Evolutionary conservation across 2,329 filamentous ascomycete genomes (phyloP), one percentile per base, ranked within the genome.

Genomic region (Colletotrichum scovillei): DNA sequence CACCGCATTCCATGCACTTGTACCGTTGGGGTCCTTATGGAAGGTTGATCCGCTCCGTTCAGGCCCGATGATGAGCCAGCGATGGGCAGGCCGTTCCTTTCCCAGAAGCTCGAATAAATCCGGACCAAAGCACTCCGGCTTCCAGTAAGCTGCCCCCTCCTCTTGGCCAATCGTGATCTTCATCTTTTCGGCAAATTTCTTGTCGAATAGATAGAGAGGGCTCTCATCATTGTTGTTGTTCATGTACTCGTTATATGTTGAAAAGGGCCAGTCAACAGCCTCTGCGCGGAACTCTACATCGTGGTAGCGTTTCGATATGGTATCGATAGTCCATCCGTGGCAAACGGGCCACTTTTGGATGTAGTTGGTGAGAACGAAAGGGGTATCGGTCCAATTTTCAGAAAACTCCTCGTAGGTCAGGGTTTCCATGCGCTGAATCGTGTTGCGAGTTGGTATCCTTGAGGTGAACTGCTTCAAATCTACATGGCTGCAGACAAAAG

Each of bases 41-140:
- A 98, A 98, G 5, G 95, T 98, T 76, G 94, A 97, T 35, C 96
- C 96, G 79, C 94, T 97, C 71, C 95, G 88, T 75, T 92, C 91
- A 0, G 96, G 95, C 0, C 96, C 95, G 76, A 98, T 89, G 78
- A 98, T 98, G 74, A 98, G 88, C 97, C 96, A 98, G 73, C 95
- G 91, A 79, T 95, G 92, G 75, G 97, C 95, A 2, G 96, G 96
- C 66, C 96, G 90, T 80, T 97, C 91, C 16, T 88, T 80, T 11
- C 92, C 94, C 0, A 98, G 87, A 8, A 97, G 89, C 59, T 92
- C 90, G 79, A 98, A 98, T 22, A 97, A 86, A 80, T 98, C 96
- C 63, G 93, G 90, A 0, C 94, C 95, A 80, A 98, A 98, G 81
- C 94, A 97, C 19, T 90, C 86, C 0, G 96, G 95, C 16, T 91